These are phyloP conservation scores for Podospora pseudocomata DNA, from an alignment of 495 filamentous ascomycete genomes.

Conservation along the genomic window DNA sequence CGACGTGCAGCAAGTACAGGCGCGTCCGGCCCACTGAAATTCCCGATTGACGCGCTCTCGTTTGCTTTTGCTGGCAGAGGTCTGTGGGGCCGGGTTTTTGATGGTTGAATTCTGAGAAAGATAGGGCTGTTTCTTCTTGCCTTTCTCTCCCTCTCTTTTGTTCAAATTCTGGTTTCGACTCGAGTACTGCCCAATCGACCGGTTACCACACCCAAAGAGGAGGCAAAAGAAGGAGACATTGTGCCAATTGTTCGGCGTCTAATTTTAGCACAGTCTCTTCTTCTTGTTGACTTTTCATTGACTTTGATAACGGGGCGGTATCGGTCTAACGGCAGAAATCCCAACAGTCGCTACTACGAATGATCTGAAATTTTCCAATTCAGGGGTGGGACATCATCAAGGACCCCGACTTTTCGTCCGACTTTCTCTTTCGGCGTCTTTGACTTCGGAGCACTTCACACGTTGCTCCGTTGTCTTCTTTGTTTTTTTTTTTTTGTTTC, in stretches of 20 bases:
- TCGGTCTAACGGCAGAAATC: neutral
- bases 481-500: too few species aligned
- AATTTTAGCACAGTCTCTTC: neutral
- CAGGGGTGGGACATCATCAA: neutral
- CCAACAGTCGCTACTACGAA: neutral
- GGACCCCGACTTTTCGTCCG: neutral
- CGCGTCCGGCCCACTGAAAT: constrained; percentile 24
- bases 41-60: constrained; percentile 19
- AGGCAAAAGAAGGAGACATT: neutral
- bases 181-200: neutral
- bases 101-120: neutral
- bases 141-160: neutral
- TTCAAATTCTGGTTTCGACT: neutral
- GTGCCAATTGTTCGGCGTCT: neutral
- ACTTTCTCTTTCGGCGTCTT: neutral
- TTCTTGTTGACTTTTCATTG: neutral
- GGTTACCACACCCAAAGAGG: neutral
- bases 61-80: constrained; percentile 4
- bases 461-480: neutral
- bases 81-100: neutral
- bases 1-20: constrained; percentile 14
- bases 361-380: neutral
- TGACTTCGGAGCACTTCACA: neutral
- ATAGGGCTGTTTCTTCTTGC: neutral
- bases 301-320: neutral